Percentiles rank a stretch among this genome's conserved stretches.
These are phyloP conservation scores for Bidens hawaiensis DNA, from an alignment of 140 eudicot genomes.

Conservation along the genomic window DNA sequence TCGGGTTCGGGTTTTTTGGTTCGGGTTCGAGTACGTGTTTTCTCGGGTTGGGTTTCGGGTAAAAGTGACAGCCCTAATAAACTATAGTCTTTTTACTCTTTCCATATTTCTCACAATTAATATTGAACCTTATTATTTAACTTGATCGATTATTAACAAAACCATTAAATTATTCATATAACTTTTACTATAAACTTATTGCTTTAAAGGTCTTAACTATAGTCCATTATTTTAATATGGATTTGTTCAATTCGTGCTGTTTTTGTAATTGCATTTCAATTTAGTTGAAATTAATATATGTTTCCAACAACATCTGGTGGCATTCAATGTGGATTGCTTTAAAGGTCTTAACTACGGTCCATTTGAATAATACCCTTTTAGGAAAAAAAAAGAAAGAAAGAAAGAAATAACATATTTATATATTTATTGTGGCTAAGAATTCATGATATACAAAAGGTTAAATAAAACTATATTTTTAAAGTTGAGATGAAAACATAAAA, in stretches of 20 bases:
- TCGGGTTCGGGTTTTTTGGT: no score
- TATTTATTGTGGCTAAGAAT: background rate
- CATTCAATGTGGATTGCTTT: conserved; percentile 47
- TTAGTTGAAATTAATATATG: conserved; percentile 19
- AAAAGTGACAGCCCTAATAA: no score
- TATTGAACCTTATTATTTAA: background rate
- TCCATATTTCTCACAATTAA: background rate
- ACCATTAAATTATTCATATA: background rate
- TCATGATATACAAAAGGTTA: background rate
- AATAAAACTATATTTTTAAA: background rate
- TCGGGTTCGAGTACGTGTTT: no score
- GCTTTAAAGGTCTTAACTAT: no score
- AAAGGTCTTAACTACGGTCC: conserved; percentile 18
- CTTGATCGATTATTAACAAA: background rate
- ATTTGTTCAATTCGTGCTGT: conserved; percentile 8
- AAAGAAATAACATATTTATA: background rate
- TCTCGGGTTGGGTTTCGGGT: no score
- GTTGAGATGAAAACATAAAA: background rate
- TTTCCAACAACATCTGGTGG: conserved; percentile 61
- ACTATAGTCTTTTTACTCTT: no score
- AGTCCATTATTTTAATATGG: background rate
- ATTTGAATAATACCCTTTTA: background rate
- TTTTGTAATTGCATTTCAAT: conserved; percentile 11
- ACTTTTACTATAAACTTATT: no score
- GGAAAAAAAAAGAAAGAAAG: background rate